Evolutionary conservation across 495 filamentous ascomycete species (phyloP).

Genomic region (Penicillium desertorum): DNA sequence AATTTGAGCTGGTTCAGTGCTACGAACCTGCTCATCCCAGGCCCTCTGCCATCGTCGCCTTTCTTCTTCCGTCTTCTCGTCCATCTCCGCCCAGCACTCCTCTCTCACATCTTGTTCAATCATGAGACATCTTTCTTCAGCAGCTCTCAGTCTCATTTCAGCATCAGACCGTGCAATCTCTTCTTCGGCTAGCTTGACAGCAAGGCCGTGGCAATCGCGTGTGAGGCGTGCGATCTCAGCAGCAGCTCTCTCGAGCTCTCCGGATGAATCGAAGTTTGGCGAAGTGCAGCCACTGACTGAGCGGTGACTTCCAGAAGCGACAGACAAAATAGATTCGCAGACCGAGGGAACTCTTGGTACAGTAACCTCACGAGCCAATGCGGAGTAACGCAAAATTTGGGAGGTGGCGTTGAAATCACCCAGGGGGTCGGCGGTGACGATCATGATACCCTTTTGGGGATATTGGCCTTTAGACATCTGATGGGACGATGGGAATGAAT

Average conservation of each 20-base stretch:
- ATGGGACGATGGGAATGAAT: constrained; percentile 78
- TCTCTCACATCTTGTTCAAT: constrained; percentile 88
- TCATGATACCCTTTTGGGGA: constrained; percentile 89
- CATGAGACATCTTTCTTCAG: constrained; percentile 65
- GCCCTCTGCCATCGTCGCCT: constrained; percentile 73
- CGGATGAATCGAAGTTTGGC: constrained; percentile 51
- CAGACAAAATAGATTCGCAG: constrained; percentile 59
- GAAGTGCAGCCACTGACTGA: constrained; percentile 48
- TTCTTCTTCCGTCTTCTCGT: constrained; percentile 69
- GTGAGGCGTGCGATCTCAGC: constrained; percentile 72
- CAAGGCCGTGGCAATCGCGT: constrained; percentile 67
- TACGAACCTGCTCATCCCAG: constrained; percentile 67
- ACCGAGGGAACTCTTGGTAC: constrained; percentile 84
- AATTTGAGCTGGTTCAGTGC: too few species aligned
- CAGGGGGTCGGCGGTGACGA: constrained; percentile 90
- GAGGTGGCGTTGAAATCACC: constrained; percentile 97
- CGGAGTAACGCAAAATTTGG: constrained; percentile 94
- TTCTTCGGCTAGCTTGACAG: constrained; percentile 58
- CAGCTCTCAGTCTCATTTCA: constrained; percentile 53
- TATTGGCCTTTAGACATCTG: constrained; percentile 53
- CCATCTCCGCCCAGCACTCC: constrained; percentile 84
- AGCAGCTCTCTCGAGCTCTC: constrained; percentile 74
- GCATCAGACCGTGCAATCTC: constrained; percentile 58
- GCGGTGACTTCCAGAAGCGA: constrained; percentile 33
- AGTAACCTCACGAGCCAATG: constrained; percentile 88